Conservation (phyloP, 371 early-diverging fungal genomes). For the Paramicrosporidium saccamoebae region DNA sequence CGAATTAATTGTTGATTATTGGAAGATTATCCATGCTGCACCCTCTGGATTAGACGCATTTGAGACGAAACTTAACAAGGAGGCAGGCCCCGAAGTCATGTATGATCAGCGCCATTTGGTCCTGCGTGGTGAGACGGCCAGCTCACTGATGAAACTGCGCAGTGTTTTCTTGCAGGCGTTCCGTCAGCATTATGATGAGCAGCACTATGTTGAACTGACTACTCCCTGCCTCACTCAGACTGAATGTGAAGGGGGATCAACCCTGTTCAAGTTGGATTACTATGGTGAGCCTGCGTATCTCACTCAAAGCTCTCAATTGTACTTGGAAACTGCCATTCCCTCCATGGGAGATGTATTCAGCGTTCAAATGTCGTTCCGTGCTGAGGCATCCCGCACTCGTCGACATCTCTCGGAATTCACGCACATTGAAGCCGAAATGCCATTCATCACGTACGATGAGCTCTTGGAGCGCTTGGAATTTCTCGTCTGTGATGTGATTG, state of each 20-base stretch:
- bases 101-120: conserved; percentile 88
- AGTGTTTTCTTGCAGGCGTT: conserved; percentile 57
- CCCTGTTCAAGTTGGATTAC: conserved; percentile 87
- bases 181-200: conserved; percentile 67
- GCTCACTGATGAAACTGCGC: conserved; percentile 65
- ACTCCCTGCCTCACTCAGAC: conserved; percentile 99
- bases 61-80: conserved; percentile 50
- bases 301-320: conserved; percentile 97
- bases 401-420: conserved; percentile 96
- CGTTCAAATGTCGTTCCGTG: conserved; percentile 92
- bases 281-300: conserved; percentile 92
- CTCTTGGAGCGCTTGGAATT: conserved; percentile 67
- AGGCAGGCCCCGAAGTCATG: conserved; percentile 57
- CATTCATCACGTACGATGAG: conserved; percentile 76
- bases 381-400: conserved; percentile 96
- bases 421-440: conserved; percentile 94
- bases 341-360: conserved; percentile 89
- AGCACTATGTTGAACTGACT: conserved; percentile 68
- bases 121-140: conserved; percentile 69
- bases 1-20: conserved; percentile 79
- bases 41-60: conserved; percentile 87
- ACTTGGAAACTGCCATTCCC: conserved; percentile 90
- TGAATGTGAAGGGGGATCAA: conserved; percentile 97
- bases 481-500: conserved; percentile 56
- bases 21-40: conserved; percentile 70